Conservation (phyloP, 768 basidiomycete species). For the Boletus insuetus region DNA sequence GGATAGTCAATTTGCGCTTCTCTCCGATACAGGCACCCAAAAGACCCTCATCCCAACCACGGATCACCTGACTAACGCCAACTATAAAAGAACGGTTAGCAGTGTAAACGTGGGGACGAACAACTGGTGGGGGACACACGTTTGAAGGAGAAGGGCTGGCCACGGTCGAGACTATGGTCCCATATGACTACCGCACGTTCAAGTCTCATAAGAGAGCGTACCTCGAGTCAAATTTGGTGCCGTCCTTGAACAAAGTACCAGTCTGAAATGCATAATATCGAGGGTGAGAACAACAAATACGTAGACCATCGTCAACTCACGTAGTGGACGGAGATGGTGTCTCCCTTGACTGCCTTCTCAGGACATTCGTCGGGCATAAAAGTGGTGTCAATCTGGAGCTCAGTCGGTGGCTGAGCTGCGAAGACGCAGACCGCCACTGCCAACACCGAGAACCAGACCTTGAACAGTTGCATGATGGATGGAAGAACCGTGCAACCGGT, state of each 20-base stretch:
- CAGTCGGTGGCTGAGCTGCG: constrained; percentile 47
- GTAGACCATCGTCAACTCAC: constrained; percentile 39
- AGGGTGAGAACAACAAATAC: background rate
- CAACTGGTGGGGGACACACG: constrained; percentile 44
- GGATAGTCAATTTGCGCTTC: constrained; percentile 88
- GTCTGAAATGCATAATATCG: constrained; percentile 35
- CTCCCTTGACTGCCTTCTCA: constrained; percentile 55
- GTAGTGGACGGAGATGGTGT: constrained; percentile 74
- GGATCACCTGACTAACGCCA: constrained; percentile 77
- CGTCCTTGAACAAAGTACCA: constrained; percentile 72
- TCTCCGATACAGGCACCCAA: constrained; percentile 83
- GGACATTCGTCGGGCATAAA: constrained; percentile 56
- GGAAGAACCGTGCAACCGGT: background rate
- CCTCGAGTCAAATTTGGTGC: constrained; percentile 91
- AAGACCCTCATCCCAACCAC: constrained; percentile 83
- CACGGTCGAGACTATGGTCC: constrained; percentile 62
- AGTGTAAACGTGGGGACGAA: background rate
- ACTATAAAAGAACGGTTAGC: constrained; percentile 41
- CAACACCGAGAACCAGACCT: constrained; percentile 44
- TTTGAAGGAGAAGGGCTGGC: constrained; percentile 70
- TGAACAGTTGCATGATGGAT: constrained; percentile 50
- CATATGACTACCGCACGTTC: background rate
- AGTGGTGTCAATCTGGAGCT: constrained; percentile 63
- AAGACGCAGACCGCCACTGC: constrained; percentile 47
- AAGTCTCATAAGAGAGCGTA: constrained; percentile 29